These are phyloP conservation scores for Epichloe gansuensis DNA, from an alignment of 2,329 filamentous ascomycete genomes.

Conservation along the genomic window DNA sequence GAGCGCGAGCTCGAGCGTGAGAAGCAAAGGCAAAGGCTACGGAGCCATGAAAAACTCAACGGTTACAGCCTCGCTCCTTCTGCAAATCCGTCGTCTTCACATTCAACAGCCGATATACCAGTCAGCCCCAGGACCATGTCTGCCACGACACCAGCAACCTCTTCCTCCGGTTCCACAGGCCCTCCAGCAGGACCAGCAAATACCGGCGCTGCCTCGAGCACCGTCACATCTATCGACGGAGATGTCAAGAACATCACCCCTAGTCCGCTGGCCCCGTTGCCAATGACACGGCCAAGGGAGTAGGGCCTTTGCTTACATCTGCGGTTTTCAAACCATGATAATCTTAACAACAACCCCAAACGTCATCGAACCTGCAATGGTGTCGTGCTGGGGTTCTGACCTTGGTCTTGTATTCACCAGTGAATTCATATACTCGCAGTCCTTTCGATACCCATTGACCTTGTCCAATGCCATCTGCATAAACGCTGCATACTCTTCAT, in stretches of 20 bases:
- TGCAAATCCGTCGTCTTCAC: constrained; percentile 11
- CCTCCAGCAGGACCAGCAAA: constrained; percentile 8
- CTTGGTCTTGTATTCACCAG: too few relatives aligned
- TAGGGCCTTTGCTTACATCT: constrained; percentile 33
- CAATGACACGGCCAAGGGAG: constrained; percentile 7
- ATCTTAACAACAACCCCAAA: neutral
- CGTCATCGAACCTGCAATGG: too few relatives aligned
- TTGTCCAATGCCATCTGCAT: neutral
- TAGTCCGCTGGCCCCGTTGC: neutral
- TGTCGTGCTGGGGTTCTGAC: neutral
- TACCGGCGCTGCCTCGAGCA: neutral
- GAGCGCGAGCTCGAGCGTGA: constrained; percentile 10
- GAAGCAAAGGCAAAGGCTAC: constrained; percentile 36
- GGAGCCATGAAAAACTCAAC: constrained; percentile 39
- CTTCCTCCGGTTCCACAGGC: constrained; percentile 22
- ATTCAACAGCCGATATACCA: constrained; percentile 6
- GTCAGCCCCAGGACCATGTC: neutral
- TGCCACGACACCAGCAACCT: neutral
- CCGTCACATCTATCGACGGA: neutral
- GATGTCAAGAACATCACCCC: neutral
- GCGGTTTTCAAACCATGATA: constrained; percentile 36
- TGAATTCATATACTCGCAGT: neutral
- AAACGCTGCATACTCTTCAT: neutral
- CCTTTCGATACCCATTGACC: neutral
- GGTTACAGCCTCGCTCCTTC: constrained; percentile 13